Evolutionary conservation across 495 filamentous ascomycete species (phyloP).

Genomic region (Neurospora africana): DNA sequence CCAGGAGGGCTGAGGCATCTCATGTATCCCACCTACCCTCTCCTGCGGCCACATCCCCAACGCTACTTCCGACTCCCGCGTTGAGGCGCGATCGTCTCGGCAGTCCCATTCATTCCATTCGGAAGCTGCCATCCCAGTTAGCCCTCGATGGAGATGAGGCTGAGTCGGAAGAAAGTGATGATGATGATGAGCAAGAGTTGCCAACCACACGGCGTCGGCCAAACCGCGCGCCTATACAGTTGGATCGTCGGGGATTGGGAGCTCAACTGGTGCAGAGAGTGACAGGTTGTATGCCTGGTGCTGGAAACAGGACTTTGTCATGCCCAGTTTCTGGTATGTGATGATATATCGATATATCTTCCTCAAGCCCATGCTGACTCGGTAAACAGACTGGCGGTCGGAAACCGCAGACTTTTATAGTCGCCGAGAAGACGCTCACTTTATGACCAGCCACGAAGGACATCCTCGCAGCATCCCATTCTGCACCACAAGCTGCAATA

Average conservation of each 20-base stretch:
- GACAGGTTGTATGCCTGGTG: constrained; percentile 25
- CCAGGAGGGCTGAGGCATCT: constrained; percentile 4
- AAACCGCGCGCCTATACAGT: constrained; percentile 16
- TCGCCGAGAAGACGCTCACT: constrained; percentile 51
- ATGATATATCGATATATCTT: not conserved
- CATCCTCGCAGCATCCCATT: constrained; percentile 61
- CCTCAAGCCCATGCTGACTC: not conserved
- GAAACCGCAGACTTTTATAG: constrained; percentile 66
- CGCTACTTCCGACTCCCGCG: constrained; percentile 16
- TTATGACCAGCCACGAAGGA: constrained; percentile 44
- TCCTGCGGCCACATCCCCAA: constrained; percentile 16
- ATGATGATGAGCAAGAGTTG: constrained; percentile 10
- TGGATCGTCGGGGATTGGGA: constrained; percentile 28
- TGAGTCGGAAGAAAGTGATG: not conserved
- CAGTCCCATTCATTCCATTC: constrained; percentile 29
- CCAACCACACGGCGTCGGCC: constrained; percentile 2
- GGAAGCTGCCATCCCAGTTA: not conserved
- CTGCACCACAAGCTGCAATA: constrained; percentile 65
- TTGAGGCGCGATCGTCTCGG: constrained; percentile 14
- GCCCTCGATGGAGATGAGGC: not conserved
- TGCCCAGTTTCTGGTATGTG: constrained; percentile 26
- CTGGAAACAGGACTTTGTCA: constrained; percentile 21
- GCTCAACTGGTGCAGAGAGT: constrained; percentile 34
- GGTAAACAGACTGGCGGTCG: constrained; percentile 53
- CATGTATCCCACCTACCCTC: constrained; percentile 14